Evolutionary conservation across 2,329 filamentous ascomycete genomes (phyloP).

Genomic region (Aspergillus fumigatiaffinis): DNA sequence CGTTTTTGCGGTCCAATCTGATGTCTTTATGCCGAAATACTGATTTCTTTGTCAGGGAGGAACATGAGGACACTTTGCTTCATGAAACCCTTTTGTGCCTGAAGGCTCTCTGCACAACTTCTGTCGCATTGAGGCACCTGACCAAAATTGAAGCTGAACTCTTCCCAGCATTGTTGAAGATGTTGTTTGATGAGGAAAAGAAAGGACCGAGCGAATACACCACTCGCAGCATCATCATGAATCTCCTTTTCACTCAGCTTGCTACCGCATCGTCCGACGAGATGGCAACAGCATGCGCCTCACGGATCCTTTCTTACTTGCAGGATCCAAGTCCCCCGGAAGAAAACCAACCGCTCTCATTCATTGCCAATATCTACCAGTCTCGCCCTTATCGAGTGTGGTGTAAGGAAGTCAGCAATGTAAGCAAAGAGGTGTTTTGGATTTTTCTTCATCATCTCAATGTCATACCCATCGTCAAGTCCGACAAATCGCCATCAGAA

Average conservation of each 20-base stretch:
- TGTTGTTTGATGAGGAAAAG: slow-evolving; percentile 97
- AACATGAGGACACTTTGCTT: slow-evolving; percentile 88
- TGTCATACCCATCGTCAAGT: slow-evolving; percentile 58
- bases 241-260: slow-evolving; percentile 83
- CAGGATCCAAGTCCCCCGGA: slow-evolving; percentile 74
- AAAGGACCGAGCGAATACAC: slow-evolving; percentile 97
- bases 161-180: slow-evolving; percentile 78
- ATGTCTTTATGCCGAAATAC: neutral
- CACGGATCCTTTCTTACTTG: slow-evolving; percentile 72
- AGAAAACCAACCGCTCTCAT: slow-evolving; percentile 71
- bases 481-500: slow-evolving; percentile 29
- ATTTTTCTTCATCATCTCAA: slow-evolving; percentile 96
- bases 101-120: slow-evolving; percentile 91
- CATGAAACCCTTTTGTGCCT: slow-evolving; percentile 90
- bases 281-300: slow-evolving; percentile 61
- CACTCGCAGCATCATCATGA: slow-evolving; percentile 84
- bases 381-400: slow-evolving; percentile 87
- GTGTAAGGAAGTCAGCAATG: slow-evolving; percentile 87
- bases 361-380: slow-evolving; percentile 84
- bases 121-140: slow-evolving; percentile 76
- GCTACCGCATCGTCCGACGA: slow-evolving; percentile 61
- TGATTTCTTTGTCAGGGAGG: slow-evolving; percentile 60
- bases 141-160: slow-evolving; percentile 73
- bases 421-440: slow-evolving; percentile 98
- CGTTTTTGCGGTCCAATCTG: slow-evolving; percentile 25